Base-by-base conservation (phyloP, 2,329 filamentous ascomycete genomes). In the Nemania sp. region DNA sequence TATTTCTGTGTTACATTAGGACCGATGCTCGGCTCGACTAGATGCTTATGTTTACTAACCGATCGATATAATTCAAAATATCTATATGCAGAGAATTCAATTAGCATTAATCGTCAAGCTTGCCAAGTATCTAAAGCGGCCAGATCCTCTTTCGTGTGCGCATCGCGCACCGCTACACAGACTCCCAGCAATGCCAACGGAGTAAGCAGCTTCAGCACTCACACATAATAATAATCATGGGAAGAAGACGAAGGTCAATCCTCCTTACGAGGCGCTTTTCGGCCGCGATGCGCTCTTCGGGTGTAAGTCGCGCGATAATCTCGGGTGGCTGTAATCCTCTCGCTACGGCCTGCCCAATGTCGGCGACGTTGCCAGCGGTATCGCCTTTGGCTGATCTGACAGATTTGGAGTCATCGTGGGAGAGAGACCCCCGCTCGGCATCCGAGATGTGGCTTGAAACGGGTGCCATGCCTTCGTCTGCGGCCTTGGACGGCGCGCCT, bases 211-310 rank as follows among this genome's bases (percentile, higher is more conserved):
- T 28, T n/a, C 17, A 26, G 24, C 49, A 59, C 59, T 60, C 20
- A 68, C 65, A 89, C 77, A 89, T 88, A 41, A 89, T 62, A 47
- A 89, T 81, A 36, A 89, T 75, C 71, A 85, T 84, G 0, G 86
- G 86, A 62, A 90, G 73, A 24, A 90, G 68, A 46, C 85, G 74
- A 7, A 80, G 61, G 66, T 90, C 87, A 49, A 90, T 82, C 68
- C 88, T 90, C 56, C 79, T 77, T 53, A 79, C 75, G 46, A 90
- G 70, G 45, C 75, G 78, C 53, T 72, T 75, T 66, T 90, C 86
- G 1, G 82, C 73, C 5, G 66, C 63, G 0, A 67, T 50, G 31
- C 81, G 76, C 59, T 83, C 72, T 59, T 83, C 81, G 1, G 74
- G 71, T 2, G 76, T 75, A 63, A 85, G 71, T 41, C 75, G 68